Evolutionary conservation across 371 early-diverging fungal species (phyloP).

Genomic region (Lichtheimia ornata): DNA sequence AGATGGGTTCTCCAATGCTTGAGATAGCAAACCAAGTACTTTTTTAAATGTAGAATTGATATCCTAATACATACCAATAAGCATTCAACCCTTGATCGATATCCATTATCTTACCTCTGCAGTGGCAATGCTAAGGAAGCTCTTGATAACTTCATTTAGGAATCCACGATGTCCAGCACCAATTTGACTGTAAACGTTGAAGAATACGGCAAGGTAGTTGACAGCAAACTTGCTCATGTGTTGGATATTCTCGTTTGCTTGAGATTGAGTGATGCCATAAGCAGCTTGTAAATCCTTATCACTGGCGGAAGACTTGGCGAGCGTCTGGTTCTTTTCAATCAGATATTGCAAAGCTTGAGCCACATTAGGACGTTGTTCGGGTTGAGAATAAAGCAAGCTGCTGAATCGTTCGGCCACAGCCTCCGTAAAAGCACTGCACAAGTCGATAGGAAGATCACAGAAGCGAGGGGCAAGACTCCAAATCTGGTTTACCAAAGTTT

Average conservation of each 20-base stretch:
- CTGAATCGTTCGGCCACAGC: constrained; percentile 72
- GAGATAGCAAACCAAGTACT: constrained; percentile 66
- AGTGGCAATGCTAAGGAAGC: constrained; percentile 64
- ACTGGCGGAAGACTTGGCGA: constrained; percentile 47
- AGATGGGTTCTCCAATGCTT: constrained; percentile 51
- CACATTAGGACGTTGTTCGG: constrained; percentile 80
- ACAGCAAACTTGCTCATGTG: constrained; percentile 70
- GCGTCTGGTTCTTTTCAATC: constrained; percentile 66
- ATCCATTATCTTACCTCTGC: constrained; percentile 30
- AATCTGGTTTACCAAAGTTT: constrained; percentile 85
- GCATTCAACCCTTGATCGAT: not conserved
- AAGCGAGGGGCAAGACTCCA: constrained; percentile 90
- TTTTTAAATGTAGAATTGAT: constrained; percentile 61
- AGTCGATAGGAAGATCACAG: constrained; percentile 81
- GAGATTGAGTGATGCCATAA: constrained; percentile 57
- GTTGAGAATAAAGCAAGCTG: constrained; percentile 64
- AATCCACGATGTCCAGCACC: constrained; percentile 69
- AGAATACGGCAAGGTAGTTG: constrained; percentile 79
- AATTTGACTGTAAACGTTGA: constrained; percentile 79
- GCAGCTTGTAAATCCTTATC: constrained; percentile 56
- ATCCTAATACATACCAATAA: constrained; percentile 25
- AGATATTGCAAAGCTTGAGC: constrained; percentile 76
- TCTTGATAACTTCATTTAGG: constrained; percentile 71
- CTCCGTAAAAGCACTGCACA: constrained; percentile 59
- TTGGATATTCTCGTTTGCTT: constrained; percentile 59